Evolutionary conservation across 108 stramenopile genomes (phyloP), one percentile per base, ranked within the genome.

Genomic region (Hondaea fermentalgiana): DNA sequence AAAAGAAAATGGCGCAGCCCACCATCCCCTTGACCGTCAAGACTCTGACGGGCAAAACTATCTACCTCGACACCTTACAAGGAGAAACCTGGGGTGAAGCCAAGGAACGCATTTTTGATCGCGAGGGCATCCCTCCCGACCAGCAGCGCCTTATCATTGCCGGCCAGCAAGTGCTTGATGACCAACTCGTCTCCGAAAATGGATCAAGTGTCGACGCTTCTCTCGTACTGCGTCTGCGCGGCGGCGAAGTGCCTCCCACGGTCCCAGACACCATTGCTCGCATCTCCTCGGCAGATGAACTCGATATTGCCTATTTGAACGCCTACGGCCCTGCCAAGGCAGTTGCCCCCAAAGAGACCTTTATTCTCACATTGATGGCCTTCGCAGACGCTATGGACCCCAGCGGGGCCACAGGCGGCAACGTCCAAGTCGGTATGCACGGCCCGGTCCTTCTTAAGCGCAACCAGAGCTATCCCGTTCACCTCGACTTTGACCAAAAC

Each of bases 1-100:
- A 57, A 4, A 87, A 59, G 42, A 60, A 29, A 42, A 5, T 12
- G 25, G 23, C 58, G 42, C 44, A 5, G 55, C n/a, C 72, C 23
- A 89, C 45, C 12, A 89, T 89, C 87, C 91, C 87, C 53, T 88
- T 91, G 57, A 89, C 89, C 89, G 91, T 91, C 23, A 91, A 88
- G 72, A 91, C 90, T 60, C 72, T 91, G 35, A 91, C 90, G 42
- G 93, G 93, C 5, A 94, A 94, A 91, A 94, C 92, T 87, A 94
- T 94, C 90, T 92, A 92, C 29, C 91, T 94, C 21, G 93, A 93
- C 58, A 92, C 93, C 28, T 92, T 92, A 91, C 92, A 92, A 8
- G 71, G 60, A 25, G 92, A 93, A 87, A 93, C 93, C 16, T 90
- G 91, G 71, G 90, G 88, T 43, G 72, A 88, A 42, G 91, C 91